phyloP scores from a whole-genome alignment of 202 grass and related monocot species.

The Carex arenaria region DNA sequence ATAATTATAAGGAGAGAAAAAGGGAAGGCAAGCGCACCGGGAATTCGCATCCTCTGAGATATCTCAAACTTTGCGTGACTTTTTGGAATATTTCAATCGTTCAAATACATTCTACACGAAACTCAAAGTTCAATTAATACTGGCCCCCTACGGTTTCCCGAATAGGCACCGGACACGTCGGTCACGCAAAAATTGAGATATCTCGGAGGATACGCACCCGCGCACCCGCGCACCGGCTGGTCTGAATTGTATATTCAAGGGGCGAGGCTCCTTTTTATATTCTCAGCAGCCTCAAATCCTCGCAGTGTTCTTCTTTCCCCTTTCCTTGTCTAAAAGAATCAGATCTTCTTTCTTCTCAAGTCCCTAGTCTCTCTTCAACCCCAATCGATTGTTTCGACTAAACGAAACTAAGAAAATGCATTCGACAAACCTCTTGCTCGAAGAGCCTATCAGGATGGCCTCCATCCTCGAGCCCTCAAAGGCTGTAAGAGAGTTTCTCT shows the following conservation, averaged over 20 bases:
- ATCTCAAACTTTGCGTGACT: too few species aligned
- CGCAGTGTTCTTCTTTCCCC: neutral
- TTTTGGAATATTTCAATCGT: too few species aligned
- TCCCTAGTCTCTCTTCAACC: neutral
- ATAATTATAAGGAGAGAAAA: neutral
- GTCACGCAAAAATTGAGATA: too few species aligned
- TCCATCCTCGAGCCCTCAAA: conserved; percentile 98
- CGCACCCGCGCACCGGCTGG: too few species aligned
- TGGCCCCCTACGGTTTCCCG: too few species aligned
- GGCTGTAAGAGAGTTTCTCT: conserved; percentile 31
- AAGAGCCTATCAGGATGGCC: conserved; percentile 95
- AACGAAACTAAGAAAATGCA: conserved; percentile 44
- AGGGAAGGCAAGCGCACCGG: neutral
- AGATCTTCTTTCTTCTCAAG: conserved; percentile 4
- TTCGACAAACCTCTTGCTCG: conserved; percentile 80
- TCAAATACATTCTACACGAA: too few species aligned
- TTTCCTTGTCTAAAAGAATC: neutral
- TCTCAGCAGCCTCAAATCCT: conserved; percentile 6
- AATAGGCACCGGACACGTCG: too few species aligned
- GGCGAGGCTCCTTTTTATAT: neutral
- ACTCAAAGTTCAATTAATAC: too few species aligned
- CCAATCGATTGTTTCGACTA: neutral
- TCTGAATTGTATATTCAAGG: neutral
- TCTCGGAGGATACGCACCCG: too few species aligned
- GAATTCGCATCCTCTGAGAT: too few species aligned